Evolutionary conservation across 805 yeast genomes (phyloP).

Genomic region (Schizosaccharomyces lindneri): DNA sequence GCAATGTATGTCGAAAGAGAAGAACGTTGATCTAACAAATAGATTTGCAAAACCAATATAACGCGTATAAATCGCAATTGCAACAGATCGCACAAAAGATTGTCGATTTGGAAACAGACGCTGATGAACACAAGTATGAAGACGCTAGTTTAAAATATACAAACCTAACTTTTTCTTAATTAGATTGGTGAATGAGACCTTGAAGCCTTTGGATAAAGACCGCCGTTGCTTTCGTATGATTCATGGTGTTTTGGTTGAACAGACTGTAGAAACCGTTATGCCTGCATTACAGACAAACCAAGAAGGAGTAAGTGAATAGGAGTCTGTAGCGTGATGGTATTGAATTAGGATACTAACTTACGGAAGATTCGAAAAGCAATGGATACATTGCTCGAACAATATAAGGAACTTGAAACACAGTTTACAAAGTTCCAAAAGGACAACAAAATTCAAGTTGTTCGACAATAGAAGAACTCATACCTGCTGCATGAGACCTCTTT

Average conservation of each 20-base stretch:
- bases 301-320: slow-evolving; percentile 17
- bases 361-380: slow-evolving; percentile 16
- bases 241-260: slow-evolving; percentile 75
- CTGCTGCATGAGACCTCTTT: too few relatives aligned
- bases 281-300: slow-evolving; percentile 35
- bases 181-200: slow-evolving; percentile 33
- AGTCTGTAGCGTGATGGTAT: not conserved
- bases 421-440: slow-evolving; percentile 22
- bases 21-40: not conserved
- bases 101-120: slow-evolving; percentile 18
- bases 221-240: slow-evolving; percentile 81
- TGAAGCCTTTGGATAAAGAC: slow-evolving; percentile 24
- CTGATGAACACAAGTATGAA: slow-evolving; percentile 16
- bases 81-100: slow-evolving; percentile 16
- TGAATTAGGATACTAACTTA: not conserved
- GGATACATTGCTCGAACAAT: slow-evolving; percentile 18
- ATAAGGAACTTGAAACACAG: slow-evolving; percentile 18
- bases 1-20: not conserved
- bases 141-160: not conserved
- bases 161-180: not conserved
- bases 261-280: slow-evolving; percentile 51
- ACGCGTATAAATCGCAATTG: slow-evolving; percentile 15
- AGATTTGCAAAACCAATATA: slow-evolving; percentile 19
- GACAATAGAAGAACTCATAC: slow-evolving; percentile 13
- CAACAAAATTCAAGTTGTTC: slow-evolving; percentile 4